phyloP scores from a whole-genome alignment of 2,329 filamentous ascomycete genomes.

The Arthrobotrys sinensis region DNA sequence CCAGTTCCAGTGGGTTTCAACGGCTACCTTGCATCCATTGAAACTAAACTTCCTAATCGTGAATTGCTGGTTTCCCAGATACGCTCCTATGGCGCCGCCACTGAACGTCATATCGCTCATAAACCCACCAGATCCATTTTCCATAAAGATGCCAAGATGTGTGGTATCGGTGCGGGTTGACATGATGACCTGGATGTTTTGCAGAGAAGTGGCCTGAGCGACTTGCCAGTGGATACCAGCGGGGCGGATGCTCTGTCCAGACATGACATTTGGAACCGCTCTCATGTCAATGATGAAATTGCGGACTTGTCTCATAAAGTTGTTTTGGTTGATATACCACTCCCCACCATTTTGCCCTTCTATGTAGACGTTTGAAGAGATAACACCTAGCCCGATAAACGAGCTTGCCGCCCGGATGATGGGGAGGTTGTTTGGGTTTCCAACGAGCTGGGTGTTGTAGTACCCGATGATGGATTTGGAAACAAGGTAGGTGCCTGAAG shows the following conservation, averaged over 20 bases:
- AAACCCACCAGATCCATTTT: conserved; percentile 68
- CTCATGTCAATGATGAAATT: conserved; percentile 72
- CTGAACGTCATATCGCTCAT: conserved; percentile 69
- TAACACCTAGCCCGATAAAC: conserved; percentile 88
- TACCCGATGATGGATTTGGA: conserved; percentile 44
- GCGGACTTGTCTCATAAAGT: conserved; percentile 73
- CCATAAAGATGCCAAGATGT: conserved; percentile 72
- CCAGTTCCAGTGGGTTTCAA: conserved; percentile 75
- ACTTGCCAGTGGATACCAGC: conserved; percentile 49
- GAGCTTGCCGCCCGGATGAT: conserved; percentile 75
- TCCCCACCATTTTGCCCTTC: conserved; percentile 70
- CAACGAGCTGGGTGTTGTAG: conserved; percentile 63
- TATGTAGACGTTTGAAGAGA: conserved; percentile 89
- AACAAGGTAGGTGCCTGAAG: conserved; percentile 63
- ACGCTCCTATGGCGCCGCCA: conserved; percentile 73
- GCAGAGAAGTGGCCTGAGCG: conserved; percentile 35
- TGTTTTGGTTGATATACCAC: conserved; percentile 72
- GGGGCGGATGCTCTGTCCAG: conserved; percentile 32
- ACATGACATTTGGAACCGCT: background rate
- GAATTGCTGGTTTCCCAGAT: conserved; percentile 65
- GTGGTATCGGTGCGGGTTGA: background rate
- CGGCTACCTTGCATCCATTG: conserved; percentile 70
- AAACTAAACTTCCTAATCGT: conserved; percentile 74
- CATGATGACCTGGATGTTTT: conserved; percentile 67
- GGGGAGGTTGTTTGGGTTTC: conserved; percentile 17